A percentile compares a stretch with the other conserved stretches of the same genome.
Conservation (phyloP, 495 filamentous ascomycete species). For the Podospora pseudoanserina region DNA sequence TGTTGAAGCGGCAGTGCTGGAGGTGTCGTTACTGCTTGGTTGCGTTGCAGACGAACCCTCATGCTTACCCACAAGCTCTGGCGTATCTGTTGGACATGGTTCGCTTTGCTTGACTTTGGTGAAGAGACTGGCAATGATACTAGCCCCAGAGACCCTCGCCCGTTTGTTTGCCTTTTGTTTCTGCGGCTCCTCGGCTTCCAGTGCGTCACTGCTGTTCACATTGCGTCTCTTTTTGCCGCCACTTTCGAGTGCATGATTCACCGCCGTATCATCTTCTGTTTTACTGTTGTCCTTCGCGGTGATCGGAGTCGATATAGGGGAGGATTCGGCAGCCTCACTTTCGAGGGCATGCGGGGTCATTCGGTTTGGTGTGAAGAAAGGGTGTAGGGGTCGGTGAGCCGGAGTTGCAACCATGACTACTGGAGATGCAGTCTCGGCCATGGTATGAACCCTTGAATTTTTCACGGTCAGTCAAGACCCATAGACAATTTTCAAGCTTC, state of each 20-base stretch:
- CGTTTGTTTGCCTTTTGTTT: background rate
- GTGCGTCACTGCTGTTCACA: background rate
- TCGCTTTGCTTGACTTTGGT: background rate
- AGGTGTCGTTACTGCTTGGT: background rate
- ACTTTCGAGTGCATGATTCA: conserved; percentile 30
- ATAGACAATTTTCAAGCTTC: background rate
- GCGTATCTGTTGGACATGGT: too few relatives aligned
- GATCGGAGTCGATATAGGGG: background rate
- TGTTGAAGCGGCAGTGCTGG: conserved; percentile 21
- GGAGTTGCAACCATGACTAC: conserved; percentile 4
- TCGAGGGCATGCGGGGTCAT: background rate
- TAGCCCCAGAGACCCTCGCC: background rate
- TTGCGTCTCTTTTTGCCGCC: conserved; percentile 40
- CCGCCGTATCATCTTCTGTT: background rate
- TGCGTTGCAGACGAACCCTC: background rate
- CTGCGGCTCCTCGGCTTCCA: background rate
- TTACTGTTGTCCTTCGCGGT: conserved; percentile 3
- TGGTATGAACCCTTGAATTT: conserved; percentile 22
- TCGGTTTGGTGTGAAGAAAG: conserved; percentile 31
- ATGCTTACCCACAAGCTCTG: too few relatives aligned
- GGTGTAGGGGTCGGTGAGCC: conserved; percentile 28
- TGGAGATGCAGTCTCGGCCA: conserved; percentile 24
- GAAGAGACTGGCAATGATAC: background rate
- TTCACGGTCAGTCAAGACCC: background rate
- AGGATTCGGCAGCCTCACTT: background rate